Base-by-base conservation (phyloP, 2,329 filamentous ascomycete species). In the Fusarium keratoplasticum region DNA sequence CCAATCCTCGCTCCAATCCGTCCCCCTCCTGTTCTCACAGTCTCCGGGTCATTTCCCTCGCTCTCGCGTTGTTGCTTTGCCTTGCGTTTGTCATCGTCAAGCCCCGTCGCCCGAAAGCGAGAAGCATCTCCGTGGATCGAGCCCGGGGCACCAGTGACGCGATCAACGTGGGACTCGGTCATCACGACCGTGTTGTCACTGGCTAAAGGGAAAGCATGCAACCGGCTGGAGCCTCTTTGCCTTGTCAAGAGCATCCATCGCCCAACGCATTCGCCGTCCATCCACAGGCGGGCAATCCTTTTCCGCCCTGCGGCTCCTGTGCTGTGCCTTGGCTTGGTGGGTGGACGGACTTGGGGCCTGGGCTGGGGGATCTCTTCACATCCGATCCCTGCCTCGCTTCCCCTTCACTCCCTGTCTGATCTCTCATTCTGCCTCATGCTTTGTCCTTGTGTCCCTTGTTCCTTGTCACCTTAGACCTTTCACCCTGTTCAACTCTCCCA, bases 51-150 rank as follows among this genome's bases (percentile, higher is more conserved):
- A 47, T 57, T 60, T 74, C 42, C 40, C 25, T 55, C 71, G 72
- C 69, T 73, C 65, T 75, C 64, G 64, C 57, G 59, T 54, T 47
- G 42, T 25, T 42, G 40, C 40, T 42, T 42, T 42, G 20, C 40
- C 22, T 47, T 47, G 42, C 14, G 22, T 71, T 67, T 60, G 66
- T 74, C 72, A 75, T 70, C 66, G 33, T 18, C 20, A 57, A 44
- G 36, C 61, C 61, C 36, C 31, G 18, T 57, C 61, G 59, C 27
- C 69, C 66, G 66, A 59, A 75, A 68, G 52, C 66, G 72, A 75
- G 69, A 72, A 73, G 66, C 72, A 67, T 75, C 72, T 73, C 72
- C 66, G 61, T 72, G 72, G 72, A 65, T 70, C 69, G 63, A 66
- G 47, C 47, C 47, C 11, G 18, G 66, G 57, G 42, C 55, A 57